Evolutionary conservation across 495 filamentous ascomycete genomes (phyloP).

Genomic region (Xylaria acuta): DNA sequence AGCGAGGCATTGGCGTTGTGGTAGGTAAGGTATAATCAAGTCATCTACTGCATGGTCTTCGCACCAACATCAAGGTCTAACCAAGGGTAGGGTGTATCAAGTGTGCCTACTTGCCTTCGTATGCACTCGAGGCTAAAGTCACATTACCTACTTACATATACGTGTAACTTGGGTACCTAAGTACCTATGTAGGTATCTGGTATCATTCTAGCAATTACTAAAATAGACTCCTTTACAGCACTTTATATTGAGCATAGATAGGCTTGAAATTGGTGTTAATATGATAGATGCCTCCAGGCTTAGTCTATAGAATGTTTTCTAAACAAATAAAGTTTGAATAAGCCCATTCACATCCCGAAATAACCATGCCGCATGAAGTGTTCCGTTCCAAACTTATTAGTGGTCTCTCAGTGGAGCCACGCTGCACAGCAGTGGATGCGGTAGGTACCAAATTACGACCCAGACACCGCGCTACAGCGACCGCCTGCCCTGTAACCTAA

Average conservation of each 20-base stretch:
- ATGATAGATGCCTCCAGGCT: no score
- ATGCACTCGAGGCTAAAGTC: background rate
- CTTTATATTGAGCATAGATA: background rate
- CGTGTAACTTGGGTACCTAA: background rate
- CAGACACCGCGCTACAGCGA: constrained; percentile 1
- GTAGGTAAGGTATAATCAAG: background rate
- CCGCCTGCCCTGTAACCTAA: background rate
- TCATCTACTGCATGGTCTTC: background rate
- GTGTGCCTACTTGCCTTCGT: background rate
- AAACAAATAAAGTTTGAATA: background rate
- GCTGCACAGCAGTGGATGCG: constrained; percentile 13
- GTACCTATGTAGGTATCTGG: background rate
- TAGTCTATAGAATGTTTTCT: background rate
- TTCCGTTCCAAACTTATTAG: constrained; percentile 9
- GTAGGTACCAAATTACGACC: constrained; percentile 1
- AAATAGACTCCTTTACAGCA: background rate
- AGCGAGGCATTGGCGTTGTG: background rate
- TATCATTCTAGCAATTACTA: background rate
- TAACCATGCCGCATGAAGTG: constrained; percentile 13
- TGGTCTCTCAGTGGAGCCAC: constrained; percentile 14
- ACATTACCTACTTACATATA: background rate
- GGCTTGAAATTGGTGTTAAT: background rate
- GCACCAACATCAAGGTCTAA: background rate
- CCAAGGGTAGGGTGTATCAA: no score
- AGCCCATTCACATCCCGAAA: background rate